Percentiles rank a stretch among this genome's conserved stretches.
Conservation (phyloP, 2,329 filamentous ascomycete species). For the Paraphaeosphaeria minitans region DNA sequence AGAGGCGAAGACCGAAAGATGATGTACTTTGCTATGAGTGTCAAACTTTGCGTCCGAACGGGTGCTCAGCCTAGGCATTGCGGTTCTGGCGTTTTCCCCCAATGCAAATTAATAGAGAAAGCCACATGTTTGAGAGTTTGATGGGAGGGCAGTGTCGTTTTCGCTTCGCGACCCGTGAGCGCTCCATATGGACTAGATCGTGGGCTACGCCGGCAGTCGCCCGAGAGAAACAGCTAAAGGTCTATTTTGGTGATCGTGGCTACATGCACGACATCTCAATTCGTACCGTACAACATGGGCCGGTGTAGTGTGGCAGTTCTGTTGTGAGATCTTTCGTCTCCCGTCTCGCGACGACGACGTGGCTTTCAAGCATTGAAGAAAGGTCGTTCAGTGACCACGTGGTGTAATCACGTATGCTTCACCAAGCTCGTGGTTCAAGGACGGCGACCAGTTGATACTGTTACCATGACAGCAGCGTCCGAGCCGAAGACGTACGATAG, state of each 20-base stretch:
- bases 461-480: background rate
- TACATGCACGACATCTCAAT: background rate
- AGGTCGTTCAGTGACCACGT: background rate
- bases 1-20: background rate
- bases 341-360: background rate
- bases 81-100: background rate
- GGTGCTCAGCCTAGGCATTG: too few species aligned
- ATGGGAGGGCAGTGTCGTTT: background rate
- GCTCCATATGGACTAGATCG: background rate
- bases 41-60: background rate
- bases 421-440: background rate
- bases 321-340: background rate
- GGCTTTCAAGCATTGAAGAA: background rate
- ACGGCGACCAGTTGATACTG: background rate
- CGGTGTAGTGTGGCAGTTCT: background rate
- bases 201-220: slow-evolving; percentile 2
- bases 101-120: background rate
- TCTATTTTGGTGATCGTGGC: background rate
- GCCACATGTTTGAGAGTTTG: background rate
- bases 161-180: background rate
- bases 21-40: background rate
- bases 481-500: background rate
- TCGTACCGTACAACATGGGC: background rate
- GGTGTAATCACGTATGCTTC: background rate
- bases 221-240: background rate